Percentiles rank a stretch among this genome's conserved stretches.
phyloP scores from a whole-genome alignment of 208 protist species.

The Acanthamoeba rhysodes region DNA sequence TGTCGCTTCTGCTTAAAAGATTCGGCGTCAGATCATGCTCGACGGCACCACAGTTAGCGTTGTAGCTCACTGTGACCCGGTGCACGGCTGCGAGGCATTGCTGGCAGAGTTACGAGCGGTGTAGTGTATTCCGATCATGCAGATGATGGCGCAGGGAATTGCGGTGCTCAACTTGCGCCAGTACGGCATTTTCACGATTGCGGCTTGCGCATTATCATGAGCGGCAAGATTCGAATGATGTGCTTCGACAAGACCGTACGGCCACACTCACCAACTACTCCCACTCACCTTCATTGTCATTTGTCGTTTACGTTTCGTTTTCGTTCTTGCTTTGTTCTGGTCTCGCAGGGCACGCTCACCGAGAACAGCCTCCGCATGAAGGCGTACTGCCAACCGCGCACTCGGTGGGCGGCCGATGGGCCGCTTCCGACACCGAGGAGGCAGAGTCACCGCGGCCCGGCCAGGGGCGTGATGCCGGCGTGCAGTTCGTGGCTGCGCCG shows the following conservation, averaged over 20 bases:
- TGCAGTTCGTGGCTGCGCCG: neutral
- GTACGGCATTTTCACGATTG: neutral
- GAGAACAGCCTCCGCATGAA: neutral
- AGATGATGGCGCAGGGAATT: neutral
- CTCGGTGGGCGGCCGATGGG: neutral
- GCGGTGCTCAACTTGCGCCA: neutral
- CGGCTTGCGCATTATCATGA: neutral
- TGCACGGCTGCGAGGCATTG: too few relatives aligned
- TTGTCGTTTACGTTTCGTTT: neutral
- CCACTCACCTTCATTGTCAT: too few relatives aligned
- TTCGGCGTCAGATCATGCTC: too few relatives aligned
- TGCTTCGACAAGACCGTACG: conserved; percentile 12
- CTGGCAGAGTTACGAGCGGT: too few relatives aligned
- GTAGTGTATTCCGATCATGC: conserved; percentile 15
- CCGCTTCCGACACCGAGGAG: too few relatives aligned
- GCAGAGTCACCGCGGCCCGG: neutral
- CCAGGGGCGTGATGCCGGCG: neutral
- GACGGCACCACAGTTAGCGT: too few relatives aligned
- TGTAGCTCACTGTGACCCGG: too few relatives aligned
- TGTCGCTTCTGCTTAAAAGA: too few relatives aligned
- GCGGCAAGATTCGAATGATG: conserved; percentile 2
- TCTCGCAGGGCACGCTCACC: neutral
- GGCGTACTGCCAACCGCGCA: neutral
- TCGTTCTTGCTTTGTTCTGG: neutral
- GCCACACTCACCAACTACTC: neutral